These are phyloP conservation scores for Trametes polyzona DNA, from an alignment of 1,284 basidiomycete species.

Conservation along the genomic window DNA sequence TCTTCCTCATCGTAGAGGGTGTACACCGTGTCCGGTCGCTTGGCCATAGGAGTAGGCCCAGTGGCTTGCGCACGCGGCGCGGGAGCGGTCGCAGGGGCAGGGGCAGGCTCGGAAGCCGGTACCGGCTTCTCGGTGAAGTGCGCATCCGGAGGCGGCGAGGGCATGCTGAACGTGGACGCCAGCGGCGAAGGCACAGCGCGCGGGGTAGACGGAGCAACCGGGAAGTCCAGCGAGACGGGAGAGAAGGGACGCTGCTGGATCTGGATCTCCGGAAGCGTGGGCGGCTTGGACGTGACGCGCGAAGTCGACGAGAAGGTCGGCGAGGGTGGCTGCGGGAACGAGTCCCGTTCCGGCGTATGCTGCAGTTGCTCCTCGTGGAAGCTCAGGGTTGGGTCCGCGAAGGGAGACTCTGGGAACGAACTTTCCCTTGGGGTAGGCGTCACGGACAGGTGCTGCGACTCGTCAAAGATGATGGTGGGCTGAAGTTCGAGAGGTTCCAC, in stretches of 20 bases:
- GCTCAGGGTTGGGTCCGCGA: slow-evolving; percentile 26
- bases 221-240: slow-evolving; percentile 41
- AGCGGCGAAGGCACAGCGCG: slow-evolving; percentile 34
- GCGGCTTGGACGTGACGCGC: slow-evolving; percentile 54
- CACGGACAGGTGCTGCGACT: slow-evolving; percentile 13
- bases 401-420: slow-evolving; percentile 29
- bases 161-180: slow-evolving; percentile 28
- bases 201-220: slow-evolving; percentile 26
- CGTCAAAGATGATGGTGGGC: slow-evolving; percentile 18
- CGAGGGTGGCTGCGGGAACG: slow-evolving; percentile 47
- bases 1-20: slow-evolving; percentile 66
- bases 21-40: slow-evolving; percentile 48
- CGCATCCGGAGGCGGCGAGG: slow-evolving; percentile 29
- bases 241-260: slow-evolving; percentile 40
- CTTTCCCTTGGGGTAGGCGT: slow-evolving; percentile 18
- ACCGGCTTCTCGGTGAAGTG: slow-evolving; percentile 22
- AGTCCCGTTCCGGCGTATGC: slow-evolving; percentile 30
- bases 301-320: slow-evolving; percentile 40
- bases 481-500: slow-evolving; percentile 21
- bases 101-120: slow-evolving; percentile 27
- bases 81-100: slow-evolving; percentile 29
- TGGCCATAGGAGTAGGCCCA: slow-evolving; percentile 13
- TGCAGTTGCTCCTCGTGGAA: slow-evolving; percentile 31
- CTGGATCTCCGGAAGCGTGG: slow-evolving; percentile 56
- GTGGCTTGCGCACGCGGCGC: not conserved